These are phyloP conservation scores for Ogataea paradorogensis DNA, from an alignment of 805 yeast species.

Conservation along the genomic window DNA sequence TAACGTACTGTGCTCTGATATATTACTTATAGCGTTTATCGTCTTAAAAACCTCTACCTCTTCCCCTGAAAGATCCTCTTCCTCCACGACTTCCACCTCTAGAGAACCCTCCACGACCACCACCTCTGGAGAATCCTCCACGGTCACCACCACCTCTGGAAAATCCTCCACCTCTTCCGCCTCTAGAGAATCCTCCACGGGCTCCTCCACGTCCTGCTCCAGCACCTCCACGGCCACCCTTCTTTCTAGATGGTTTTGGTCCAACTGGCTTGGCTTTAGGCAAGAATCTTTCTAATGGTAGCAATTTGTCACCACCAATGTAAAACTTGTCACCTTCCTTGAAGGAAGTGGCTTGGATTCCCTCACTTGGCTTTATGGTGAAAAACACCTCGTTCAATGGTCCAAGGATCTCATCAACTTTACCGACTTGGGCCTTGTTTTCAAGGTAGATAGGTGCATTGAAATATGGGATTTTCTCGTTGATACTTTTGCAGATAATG, in stretches of 20 bases:
- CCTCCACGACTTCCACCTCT: constrained; percentile 40
- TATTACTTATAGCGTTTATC: constrained; percentile 9
- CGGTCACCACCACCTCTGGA: constrained; percentile 38
- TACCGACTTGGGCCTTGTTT: constrained; percentile 94
- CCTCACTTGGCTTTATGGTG: constrained; percentile 94
- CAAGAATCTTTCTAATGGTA: constrained; percentile 93
- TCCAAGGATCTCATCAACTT: constrained; percentile 97
- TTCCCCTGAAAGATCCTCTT: constrained; percentile 36
- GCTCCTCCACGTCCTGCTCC: constrained; percentile 45
- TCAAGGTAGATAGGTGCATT: constrained; percentile 97
- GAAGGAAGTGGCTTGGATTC: constrained; percentile 91
- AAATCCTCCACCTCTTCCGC: constrained; percentile 41
- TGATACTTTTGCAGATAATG: constrained; percentile 92
- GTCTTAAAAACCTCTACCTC: constrained; percentile 32
- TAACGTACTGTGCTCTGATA: constrained; percentile 12
- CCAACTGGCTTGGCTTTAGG: constrained; percentile 92
- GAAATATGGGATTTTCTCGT: constrained; percentile 93
- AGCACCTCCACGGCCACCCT: constrained; percentile 55
- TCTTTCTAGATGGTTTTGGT: constrained; percentile 74
- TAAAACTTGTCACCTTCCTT: constrained; percentile 94
- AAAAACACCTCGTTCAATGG: constrained; percentile 97
- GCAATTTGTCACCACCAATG: constrained; percentile 91
- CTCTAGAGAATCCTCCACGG: constrained; percentile 40
- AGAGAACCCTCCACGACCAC: constrained; percentile 36
- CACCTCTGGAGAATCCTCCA: constrained; percentile 37